phyloP scores from a whole-genome alignment of 2,329 filamentous ascomycete genomes.

The Penicillium sp. region DNA sequence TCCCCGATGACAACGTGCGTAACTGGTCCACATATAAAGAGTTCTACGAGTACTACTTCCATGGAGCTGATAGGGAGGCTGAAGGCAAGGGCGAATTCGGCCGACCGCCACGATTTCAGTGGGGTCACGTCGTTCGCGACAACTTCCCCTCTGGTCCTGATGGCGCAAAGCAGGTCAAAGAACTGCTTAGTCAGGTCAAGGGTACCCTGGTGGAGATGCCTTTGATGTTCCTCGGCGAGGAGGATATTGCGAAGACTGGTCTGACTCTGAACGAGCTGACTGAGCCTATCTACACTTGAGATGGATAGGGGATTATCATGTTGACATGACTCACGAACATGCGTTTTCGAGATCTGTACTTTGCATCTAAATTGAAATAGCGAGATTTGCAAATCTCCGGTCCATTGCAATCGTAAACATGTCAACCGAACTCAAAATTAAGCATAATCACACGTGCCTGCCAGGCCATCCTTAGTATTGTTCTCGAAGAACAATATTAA shows the following conservation, averaged over 20 bases:
- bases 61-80: constrained; percentile 41
- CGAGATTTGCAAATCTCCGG: neutral
- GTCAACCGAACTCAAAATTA: neutral
- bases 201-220: constrained; percentile 88
- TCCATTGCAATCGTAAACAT: neutral
- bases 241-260: constrained; percentile 84
- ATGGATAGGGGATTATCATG: neutral
- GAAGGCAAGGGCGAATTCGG: constrained; percentile 46
- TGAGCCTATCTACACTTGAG: constrained; percentile 68
- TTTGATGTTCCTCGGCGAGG: constrained; percentile 77
- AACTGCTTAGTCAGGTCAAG: constrained; percentile 64
- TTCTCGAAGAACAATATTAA: neutral
- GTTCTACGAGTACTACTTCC: constrained; percentile 64
- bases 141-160: constrained; percentile 64
- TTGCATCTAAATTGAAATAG: neutral
- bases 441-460: neutral
- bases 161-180: constrained; percentile 72
- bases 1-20: constrained; percentile 59
- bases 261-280: constrained; percentile 71
- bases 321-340: neutral
- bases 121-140: constrained; percentile 82
- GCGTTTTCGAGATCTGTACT: neutral
- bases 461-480: neutral
- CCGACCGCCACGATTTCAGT: constrained; percentile 63
- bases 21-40: constrained; percentile 64